Conservation (phyloP, 305 asterid genomes). For the Lippia alba region DNA sequence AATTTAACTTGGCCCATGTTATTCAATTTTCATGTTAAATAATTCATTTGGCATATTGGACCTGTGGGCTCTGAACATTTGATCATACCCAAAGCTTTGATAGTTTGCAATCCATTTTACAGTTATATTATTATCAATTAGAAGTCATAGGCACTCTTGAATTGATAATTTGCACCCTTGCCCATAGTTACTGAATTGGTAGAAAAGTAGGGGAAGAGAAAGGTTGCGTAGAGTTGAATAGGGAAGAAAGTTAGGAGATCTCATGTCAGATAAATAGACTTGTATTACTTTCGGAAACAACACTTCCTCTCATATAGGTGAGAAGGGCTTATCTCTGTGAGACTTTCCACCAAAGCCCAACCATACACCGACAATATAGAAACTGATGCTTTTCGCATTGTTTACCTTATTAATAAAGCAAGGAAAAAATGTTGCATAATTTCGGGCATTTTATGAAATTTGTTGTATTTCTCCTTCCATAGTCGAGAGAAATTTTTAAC, state of each 20-base stretch:
- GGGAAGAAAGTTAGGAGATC: neutral
- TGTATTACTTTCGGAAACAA: neutral
- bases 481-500: neutral
- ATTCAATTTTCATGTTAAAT: neutral
- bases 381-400: neutral
- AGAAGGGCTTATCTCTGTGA: neutral
- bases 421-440: neutral
- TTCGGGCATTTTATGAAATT: neutral
- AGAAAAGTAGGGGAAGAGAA: neutral
- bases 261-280: neutral
- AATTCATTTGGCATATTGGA: neutral
- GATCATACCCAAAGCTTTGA: constrained; percentile 14
- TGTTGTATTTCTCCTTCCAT: constrained; percentile 14
- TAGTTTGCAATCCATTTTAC: constrained; percentile 15
- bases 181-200: constrained; percentile 20
- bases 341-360: constrained; percentile 5
- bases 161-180: too few relatives aligned
- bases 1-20: neutral
- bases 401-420: neutral
- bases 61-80: constrained; percentile 1
- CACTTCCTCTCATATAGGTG: constrained; percentile 3
- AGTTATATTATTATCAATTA: constrained; percentile 7
- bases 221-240: constrained; percentile 12
- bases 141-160: too few relatives aligned
- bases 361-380: neutral